Base-by-base conservation (phyloP, 2,329 filamentous ascomycete species). In the Penicillium sp. region DNA sequence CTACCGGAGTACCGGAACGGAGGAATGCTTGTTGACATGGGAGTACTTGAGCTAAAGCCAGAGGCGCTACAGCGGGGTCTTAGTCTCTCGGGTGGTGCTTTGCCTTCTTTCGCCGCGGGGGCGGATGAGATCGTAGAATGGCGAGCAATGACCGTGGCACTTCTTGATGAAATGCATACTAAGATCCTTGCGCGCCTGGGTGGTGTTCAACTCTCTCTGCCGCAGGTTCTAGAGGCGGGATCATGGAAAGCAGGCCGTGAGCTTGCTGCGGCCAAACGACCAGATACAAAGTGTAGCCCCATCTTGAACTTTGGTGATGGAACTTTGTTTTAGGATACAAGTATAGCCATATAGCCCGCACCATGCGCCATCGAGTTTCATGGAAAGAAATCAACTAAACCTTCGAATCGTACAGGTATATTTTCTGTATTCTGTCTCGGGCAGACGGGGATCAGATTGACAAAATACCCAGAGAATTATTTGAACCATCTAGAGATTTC, bases 1-100 rank as follows among this genome's bases (percentile, higher is more conserved):
- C 75, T 91, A 3, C 86, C 88, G 0, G 88, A 90, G 66, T 90
- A 90, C 61, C 82, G 88, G 49, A 90, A 90, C 55, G 87, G 87
- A 2, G 87, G 87, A 0, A 71, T 90, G 0, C 86, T 90, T 34
- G 80, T 90, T 44, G 88, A 86, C 34, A 66, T 84, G 18, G 80
- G 78, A 0, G 81, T 83, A 0, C 57, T 86, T 24, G 77, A 73
- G 2, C 70, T 86, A 7, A 85, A 83, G 63, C 57, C 71, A 0
- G 72, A 77, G 0, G 75, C 77, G 2, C 49, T 73, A 44, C 70
- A 77, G 39, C 65, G 75, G 5, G 82, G 83, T 0, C 65, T 79
- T 13, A 60, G 72, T 13, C 73, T 80, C 51, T 86, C 71, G 75
- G 65, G 68, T 14, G 34, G 62, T 29, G 43, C 57, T 9, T 59